Base-by-base conservation (phyloP, 371 early-diverging fungal genomes). In the Rhizomucor miehei region DNA sequence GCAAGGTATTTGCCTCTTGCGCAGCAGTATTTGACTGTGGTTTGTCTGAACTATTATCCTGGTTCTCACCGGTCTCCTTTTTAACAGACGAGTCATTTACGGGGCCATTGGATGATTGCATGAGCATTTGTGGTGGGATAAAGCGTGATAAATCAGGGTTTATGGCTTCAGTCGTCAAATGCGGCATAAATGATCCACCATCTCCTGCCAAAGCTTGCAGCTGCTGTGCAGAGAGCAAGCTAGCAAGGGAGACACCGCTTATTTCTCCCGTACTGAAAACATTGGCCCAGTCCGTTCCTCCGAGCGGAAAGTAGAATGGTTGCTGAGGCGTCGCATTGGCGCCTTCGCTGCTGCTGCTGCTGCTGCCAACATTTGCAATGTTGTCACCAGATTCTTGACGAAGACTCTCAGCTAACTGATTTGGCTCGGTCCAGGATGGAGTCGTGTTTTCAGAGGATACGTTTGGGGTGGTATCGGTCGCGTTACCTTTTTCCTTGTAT, bases 281-380 rank as follows among this genome's bases (percentile, higher is more conserved):
- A 37, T 47, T 19, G 8, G 44, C 48, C 61, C 61, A 60, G 51
- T 55, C 47, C 16, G 53, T 36, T 19, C 48, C 44, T 29, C 48
- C 48, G 19, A 58, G 39, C 19, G 60, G 60, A 44, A 59, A 59
- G 49, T 54, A 49, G 45, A 54, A 54, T 17, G 53, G 44, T 24
- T 53, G 50, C 21, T 45, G 53, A 34, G 36, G 54, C 6, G 16
- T 47, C 11, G 40, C 52, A 8, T 23, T 21, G 3, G 43, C 36
- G 2, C 41, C 48, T 13, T 36, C 49, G 56, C 48, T 9, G 55
- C 55, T 25, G 48, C 48, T 37, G 14, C 36, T 43, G 56, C 48
- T 9, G 55, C 55, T 25, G 48, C 48, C 44, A 19, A 36, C 46
- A n/a, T 41, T 24, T 37, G 25, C 39, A 10, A 48, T 11, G 16